phyloP scores from a whole-genome alignment of 1,284 basidiomycete genomes.

The Cutaneotrichosporon mucoides region DNA sequence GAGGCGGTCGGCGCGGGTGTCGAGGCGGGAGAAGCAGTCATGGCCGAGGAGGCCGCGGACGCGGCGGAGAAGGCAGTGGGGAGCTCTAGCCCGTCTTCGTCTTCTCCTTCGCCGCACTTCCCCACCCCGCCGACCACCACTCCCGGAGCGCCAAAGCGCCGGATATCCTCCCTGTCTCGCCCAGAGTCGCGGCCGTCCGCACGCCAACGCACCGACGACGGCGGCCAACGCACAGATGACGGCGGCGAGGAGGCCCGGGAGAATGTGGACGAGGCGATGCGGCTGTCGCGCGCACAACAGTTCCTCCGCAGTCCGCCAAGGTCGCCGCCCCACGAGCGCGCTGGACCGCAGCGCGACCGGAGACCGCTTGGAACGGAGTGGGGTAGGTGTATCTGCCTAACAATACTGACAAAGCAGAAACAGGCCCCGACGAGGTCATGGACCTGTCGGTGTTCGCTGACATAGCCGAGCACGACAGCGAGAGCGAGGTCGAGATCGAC shows the following conservation, averaged over 20 bases:
- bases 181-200: neutral
- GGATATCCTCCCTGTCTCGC: constrained; percentile 7
- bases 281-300: neutral
- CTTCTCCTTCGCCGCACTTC: too few species aligned
- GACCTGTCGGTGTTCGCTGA: constrained; percentile 1
- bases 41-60: neutral
- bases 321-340: constrained; percentile 1
- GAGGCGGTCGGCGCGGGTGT: neutral
- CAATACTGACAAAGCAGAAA: neutral
- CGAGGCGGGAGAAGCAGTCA: neutral
- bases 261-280: neutral
- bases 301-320: constrained; percentile 5
- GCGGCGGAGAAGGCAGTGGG: too few species aligned
- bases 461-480: neutral
- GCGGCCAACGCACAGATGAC: neutral
- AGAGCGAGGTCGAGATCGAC: neutral
- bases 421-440: constrained; percentile 1
- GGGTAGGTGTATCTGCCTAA: neutral
- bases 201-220: constrained; percentile 2
- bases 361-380: neutral
- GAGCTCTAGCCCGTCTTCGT: too few species aligned
- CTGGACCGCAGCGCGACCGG: neutral
- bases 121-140: too few species aligned
- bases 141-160: constrained; percentile 4
- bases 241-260: too few species aligned